A percentile compares a stretch with the other conserved stretches of the same genome.
Evolutionary conservation across 495 filamentous ascomycete genomes (phyloP).

Genomic region (Amorphotheca resinae): DNA sequence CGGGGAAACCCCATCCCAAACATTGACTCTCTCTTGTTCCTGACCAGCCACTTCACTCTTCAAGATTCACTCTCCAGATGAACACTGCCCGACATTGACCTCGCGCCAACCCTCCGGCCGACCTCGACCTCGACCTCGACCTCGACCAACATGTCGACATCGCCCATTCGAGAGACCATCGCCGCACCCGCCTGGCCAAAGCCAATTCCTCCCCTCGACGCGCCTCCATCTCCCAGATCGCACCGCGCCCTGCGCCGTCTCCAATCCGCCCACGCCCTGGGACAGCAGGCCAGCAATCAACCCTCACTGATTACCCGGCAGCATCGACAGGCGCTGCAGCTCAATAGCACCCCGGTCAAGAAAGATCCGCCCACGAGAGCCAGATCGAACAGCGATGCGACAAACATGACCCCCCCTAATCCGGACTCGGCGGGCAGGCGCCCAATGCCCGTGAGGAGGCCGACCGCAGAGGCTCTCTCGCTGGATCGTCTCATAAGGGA

Average conservation of each 20-base stretch:
- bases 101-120: no score
- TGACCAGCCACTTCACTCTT: no score
- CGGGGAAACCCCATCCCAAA: no score
- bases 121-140: no score
- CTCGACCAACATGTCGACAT: constrained; percentile 14
- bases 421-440: constrained; percentile 9
- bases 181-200: constrained; percentile 18
- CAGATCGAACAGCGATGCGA: constrained; percentile 65
- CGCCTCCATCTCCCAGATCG: constrained; percentile 31
- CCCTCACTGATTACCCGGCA: constrained; percentile 21
- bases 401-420: constrained; percentile 17
- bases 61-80: no score
- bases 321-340: constrained; percentile 23
- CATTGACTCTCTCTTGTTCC: no score
- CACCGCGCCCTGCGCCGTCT: constrained; percentile 41
- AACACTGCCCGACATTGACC: no score
- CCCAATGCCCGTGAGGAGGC: constrained; percentile 14
- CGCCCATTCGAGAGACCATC: constrained; percentile 16
- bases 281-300: constrained; percentile 20
- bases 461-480: constrained; percentile 46
- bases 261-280: constrained; percentile 44
- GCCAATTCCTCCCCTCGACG: constrained; percentile 19
- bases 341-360: constrained; percentile 17
- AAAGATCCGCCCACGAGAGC: constrained; percentile 25
- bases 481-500: constrained; percentile 55